Percentiles rank a stretch among this genome's conserved stretches.
These are phyloP conservation scores for Botryobasidium botryosum DNA, from an alignment of 768 basidiomycete species.

Conservation along the genomic window DNA sequence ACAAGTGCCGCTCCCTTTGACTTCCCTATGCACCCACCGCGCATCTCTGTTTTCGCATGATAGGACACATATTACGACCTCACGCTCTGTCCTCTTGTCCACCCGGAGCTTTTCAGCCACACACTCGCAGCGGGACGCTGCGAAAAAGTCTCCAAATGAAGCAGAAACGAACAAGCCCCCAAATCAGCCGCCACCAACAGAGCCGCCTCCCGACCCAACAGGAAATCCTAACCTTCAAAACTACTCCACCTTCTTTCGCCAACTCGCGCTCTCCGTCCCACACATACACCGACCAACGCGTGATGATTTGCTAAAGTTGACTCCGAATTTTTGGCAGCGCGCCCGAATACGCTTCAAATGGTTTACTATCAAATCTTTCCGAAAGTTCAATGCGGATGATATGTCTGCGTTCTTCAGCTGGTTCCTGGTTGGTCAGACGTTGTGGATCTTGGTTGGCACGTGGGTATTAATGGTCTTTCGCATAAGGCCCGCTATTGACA, in stretches of 20 bases:
- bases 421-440: constrained; percentile 88
- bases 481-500: neutral
- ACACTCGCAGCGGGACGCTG: neutral
- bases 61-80: no score
- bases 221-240: constrained; percentile 14
- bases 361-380: constrained; percentile 89
- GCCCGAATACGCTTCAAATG: constrained; percentile 87
- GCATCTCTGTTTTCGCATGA: no score
- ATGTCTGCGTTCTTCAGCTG: constrained; percentile 91
- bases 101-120: no score
- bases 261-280: constrained; percentile 62
- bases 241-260: constrained; percentile 65
- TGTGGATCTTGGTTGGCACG: constrained; percentile 95
- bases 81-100: no score
- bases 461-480: constrained; percentile 24
- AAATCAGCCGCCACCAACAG: neutral
- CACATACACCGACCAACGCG: constrained; percentile 52
- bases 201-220: constrained; percentile 1
- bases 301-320: constrained; percentile 75
- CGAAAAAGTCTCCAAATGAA: neutral
- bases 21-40: no score
- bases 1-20: no score
- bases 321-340: constrained; percentile 83
- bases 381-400: constrained; percentile 91
- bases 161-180: no score